Evolutionary conservation across 108 stramenopile species (phyloP).

Genomic region (Skeletonema tropicum): DNA sequence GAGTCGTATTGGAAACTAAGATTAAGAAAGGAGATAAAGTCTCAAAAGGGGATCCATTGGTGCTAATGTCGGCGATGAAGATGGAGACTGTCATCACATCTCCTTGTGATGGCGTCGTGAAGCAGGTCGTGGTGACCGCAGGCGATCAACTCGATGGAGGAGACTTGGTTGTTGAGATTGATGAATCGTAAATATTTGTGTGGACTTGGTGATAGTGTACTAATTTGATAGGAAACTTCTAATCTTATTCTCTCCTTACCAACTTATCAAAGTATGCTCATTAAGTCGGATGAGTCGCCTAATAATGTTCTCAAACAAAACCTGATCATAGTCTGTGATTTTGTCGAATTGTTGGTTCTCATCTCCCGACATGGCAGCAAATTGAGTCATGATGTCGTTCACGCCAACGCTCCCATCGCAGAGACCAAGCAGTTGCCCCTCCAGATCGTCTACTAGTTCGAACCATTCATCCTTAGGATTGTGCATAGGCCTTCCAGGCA

Average conservation of each 20-base stretch:
- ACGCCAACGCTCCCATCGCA: constrained; percentile 77
- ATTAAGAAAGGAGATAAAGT: constrained; percentile 89
- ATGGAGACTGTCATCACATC: constrained; percentile 96
- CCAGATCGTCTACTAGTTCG: constrained; percentile 79
- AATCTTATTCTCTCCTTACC: constrained; percentile 47
- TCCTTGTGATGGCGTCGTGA: constrained; percentile 82
- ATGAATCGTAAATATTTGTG: constrained; percentile 36
- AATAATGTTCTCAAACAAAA: constrained; percentile 71
- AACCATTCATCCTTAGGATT: constrained; percentile 73
- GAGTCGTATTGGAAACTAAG: constrained; percentile 92
- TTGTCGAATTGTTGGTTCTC: constrained; percentile 51
- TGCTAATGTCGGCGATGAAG: constrained; percentile 95
- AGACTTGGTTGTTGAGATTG: constrained; percentile 92
- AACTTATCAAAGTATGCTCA: constrained; percentile 82
- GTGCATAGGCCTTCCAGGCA: constrained; percentile 85
- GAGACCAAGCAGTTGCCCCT: constrained; percentile 75
- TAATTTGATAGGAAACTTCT: neutral
- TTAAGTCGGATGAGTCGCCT: constrained; percentile 74
- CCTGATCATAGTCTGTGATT: constrained; percentile 55
- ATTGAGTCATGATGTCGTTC: constrained; percentile 79
- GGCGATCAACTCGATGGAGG: constrained; percentile 90
- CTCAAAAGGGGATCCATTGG: constrained; percentile 86
- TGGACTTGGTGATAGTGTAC: neutral
- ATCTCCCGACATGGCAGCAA: constrained; percentile 53
- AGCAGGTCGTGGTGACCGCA: constrained; percentile 74